Conservation (phyloP, 2,329 filamentous ascomycete species). For the Penicillium sumatraense region DNA sequence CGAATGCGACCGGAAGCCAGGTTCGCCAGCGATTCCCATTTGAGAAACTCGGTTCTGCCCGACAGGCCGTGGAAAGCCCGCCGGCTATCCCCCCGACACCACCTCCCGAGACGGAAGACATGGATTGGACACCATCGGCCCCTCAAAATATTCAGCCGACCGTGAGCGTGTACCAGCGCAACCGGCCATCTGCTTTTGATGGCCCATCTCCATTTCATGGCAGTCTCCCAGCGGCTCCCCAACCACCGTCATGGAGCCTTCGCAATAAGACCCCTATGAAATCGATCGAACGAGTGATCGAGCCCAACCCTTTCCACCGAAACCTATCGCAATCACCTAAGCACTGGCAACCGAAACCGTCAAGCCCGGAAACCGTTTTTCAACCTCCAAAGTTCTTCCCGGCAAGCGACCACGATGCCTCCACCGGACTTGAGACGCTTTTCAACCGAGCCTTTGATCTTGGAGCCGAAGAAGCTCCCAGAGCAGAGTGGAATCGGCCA, state of each 20-base stretch:
- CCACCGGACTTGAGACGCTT: constrained; percentile 52
- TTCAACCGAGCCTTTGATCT: constrained; percentile 52
- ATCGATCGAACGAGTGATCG: constrained; percentile 39
- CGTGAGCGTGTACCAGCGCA: constrained; percentile 34
- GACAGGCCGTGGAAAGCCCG: constrained; percentile 23
- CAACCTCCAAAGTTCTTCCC: constrained; percentile 54
- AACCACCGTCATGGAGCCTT: constrained; percentile 46
- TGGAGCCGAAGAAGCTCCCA: constrained; percentile 33
- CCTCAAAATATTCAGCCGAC: constrained; percentile 41
- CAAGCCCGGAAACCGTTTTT: constrained; percentile 38
- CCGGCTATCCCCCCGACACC: constrained; percentile 41
- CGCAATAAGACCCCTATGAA: constrained; percentile 39
- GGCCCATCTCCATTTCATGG: constrained; percentile 50
- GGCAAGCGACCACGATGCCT: constrained; percentile 42
- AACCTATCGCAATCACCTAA: constrained; percentile 31
- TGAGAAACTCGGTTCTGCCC: constrained; percentile 42
- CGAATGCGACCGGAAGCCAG: constrained; percentile 18
- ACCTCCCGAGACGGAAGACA: constrained; percentile 47
- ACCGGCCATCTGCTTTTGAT: constrained; percentile 34
- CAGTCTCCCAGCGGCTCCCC: constrained; percentile 45
- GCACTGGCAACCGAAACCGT: constrained; percentile 21
- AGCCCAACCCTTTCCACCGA: constrained; percentile 44
- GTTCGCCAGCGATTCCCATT: constrained; percentile 43
- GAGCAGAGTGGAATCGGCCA: constrained; percentile 24
- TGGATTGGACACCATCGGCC: constrained; percentile 57